Evolutionary conservation across 768 basidiomycete genomes (phyloP).

Genomic region (Chalciporus pseudorubinellus): DNA sequence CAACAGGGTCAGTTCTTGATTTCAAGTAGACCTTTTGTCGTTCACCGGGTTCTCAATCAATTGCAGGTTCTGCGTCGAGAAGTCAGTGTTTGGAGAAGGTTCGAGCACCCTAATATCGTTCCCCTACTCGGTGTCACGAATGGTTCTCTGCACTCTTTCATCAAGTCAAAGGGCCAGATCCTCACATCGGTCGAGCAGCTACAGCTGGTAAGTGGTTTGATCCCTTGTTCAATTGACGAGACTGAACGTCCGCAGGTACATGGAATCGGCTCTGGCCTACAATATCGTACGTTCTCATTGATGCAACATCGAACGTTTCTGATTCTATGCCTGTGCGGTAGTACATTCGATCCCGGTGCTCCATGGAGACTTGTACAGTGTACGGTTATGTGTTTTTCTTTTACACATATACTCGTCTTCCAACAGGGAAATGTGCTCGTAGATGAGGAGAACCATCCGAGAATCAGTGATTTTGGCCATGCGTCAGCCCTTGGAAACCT

Average conservation of each 20-base stretch:
- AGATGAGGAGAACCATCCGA: conserved; percentile 36
- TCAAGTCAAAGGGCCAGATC: conserved; percentile 1
- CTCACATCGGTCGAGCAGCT: neutral
- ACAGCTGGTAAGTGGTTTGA: neutral
- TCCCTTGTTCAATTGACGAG: neutral
- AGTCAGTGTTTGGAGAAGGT: conserved; percentile 22
- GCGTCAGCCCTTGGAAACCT: conserved; percentile 25
- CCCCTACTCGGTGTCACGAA: conserved; percentile 20
- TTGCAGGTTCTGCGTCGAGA: conserved; percentile 18
- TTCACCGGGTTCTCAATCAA: neutral
- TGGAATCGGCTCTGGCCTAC: conserved; percentile 4
- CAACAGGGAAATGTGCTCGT: conserved; percentile 29
- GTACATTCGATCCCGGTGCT: conserved; percentile 9
- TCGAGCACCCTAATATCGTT: conserved; percentile 22
- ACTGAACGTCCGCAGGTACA: neutral
- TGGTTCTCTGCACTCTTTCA: conserved; percentile 15
- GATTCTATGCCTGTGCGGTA: neutral
- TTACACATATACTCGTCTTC: neutral
- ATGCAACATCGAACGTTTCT: neutral
- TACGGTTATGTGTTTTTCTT: conserved; percentile 2
- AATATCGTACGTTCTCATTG: conserved; percentile 3
- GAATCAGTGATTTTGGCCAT: conserved; percentile 44
- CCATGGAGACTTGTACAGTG: conserved; percentile 28
- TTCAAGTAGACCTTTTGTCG: too few relatives aligned
- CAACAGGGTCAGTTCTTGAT: neutral